phyloP scores from a whole-genome alignment of 192 early-diverging fungal genomes.

The Physocladia obscura region DNA sequence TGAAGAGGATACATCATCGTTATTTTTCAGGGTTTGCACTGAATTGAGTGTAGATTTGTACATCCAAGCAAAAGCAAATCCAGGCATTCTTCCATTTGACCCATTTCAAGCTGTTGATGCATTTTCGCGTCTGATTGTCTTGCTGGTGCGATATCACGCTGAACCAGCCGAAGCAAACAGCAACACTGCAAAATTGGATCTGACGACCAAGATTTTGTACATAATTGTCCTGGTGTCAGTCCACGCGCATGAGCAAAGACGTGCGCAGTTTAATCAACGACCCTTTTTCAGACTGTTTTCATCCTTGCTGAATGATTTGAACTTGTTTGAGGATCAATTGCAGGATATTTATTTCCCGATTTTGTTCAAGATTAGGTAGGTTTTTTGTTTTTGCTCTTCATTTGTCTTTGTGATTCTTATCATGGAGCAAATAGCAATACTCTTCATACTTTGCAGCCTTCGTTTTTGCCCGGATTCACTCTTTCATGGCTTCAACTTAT shows the following conservation, averaged over 20 bases:
- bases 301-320: constrained; percentile 78
- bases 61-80: constrained; percentile 41
- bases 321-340: constrained; percentile 59
- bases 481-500: constrained; percentile 94
- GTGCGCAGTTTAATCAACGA: constrained; percentile 81
- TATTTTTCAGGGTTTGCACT: constrained; percentile 89
- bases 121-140: constrained; percentile 83
- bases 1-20: constrained; percentile 71
- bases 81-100: constrained; percentile 38
- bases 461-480: constrained; percentile 86
- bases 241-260: constrained; percentile 77
- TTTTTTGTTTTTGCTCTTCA: not conserved
- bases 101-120: constrained; percentile 90
- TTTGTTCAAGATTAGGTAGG: constrained; percentile 66
- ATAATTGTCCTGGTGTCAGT: constrained; percentile 84
- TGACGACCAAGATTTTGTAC: constrained; percentile 80
- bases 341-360: constrained; percentile 74
- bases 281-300: constrained; percentile 89
- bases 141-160: constrained; percentile 73
- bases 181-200: constrained; percentile 59
- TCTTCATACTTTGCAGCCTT: constrained; percentile 80
- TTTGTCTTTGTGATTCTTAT: not conserved
- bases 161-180: constrained; percentile 53
- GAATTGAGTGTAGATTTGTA: constrained; percentile 81
- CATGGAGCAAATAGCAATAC: constrained; percentile 69